Percentiles rank a stretch among this genome's conserved stretches.
Evolutionary conservation across 352 stramenopile species (phyloP).

Genomic region (Globisporangium solare): DNA sequence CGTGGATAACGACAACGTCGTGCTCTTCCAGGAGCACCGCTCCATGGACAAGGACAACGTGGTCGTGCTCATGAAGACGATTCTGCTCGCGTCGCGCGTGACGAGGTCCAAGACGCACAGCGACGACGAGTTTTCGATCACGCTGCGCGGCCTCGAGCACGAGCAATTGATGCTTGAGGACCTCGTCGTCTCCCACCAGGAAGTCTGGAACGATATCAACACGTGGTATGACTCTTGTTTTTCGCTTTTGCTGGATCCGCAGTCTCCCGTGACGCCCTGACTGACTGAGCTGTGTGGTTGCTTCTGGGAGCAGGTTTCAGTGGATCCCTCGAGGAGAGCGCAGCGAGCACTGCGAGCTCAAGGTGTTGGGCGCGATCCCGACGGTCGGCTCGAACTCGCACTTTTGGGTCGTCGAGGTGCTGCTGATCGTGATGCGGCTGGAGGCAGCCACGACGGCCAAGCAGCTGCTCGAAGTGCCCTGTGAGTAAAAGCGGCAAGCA

Average conservation of each 20-base stretch:
- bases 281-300: no score
- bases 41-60: constrained; percentile 13
- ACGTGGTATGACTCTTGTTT: constrained; percentile 8
- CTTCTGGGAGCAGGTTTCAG: constrained; percentile 7
- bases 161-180: constrained; percentile 15
- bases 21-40: constrained; percentile 18
- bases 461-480: background rate
- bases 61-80: constrained; percentile 17
- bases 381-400: constrained; percentile 17
- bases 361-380: constrained; percentile 15
- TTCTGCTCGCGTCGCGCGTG: constrained; percentile 12
- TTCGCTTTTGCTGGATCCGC: no score
- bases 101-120: background rate
- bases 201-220: constrained; percentile 20
- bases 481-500: no score
- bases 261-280: no score
- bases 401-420: constrained; percentile 18
- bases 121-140: constrained; percentile 8
- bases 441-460: constrained; percentile 6
- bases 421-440: constrained; percentile 15
- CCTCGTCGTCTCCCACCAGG: constrained; percentile 9
- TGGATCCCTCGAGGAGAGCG: constrained; percentile 11
- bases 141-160: constrained; percentile 11
- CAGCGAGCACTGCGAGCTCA: constrained; percentile 11
- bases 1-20: constrained; percentile 16